Evolutionary conservation across 768 basidiomycete genomes (phyloP), one percentile per base, ranked within the genome.

Genomic region (Gyrodon lividus): DNA sequence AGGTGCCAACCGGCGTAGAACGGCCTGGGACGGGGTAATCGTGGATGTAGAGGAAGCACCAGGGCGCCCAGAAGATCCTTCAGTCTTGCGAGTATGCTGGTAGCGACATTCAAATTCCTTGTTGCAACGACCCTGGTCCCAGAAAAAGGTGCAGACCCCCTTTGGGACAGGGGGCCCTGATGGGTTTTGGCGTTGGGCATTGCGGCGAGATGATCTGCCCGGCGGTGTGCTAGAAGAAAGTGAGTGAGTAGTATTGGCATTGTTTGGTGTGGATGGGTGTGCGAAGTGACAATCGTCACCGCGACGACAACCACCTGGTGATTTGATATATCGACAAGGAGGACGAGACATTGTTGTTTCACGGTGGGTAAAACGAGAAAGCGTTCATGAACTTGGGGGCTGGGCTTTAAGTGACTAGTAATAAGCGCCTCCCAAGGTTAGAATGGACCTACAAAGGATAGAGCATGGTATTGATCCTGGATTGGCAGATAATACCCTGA

Each of bases 101-200:
- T 63, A 81, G 31, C 57, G 67, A 62, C 82, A 84, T 1, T 59
- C 57, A 46, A 77, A 80, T 41, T 75, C 77, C 13, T 62, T 61
- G n/a, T 56, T 71, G 62, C 82, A 84, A 37, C 53, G 64, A 9
- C 80, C 82, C 0, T 56, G 63, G 1, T 69, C 63, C 79, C 78
- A 83, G 58, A 67, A 83, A 55, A 63, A 75, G 22, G 55, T 63
- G 64, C 82, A 84, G 7, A 71, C 65, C 2, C 78, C 78, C n/a
- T 47, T 54, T 39, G 68, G 65, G n/a, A 47, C 8, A 19, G 24
- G 53, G 4, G 75, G 74, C 20, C 49, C 51, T 10, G 46, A 20
- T 26, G 54, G 37, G 28, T 19, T 34, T 40, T 60, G 35, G 48
- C 24, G 50, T 19, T 35, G 6, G 16, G n/a, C 13, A 31, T 28